Base-by-base conservation (phyloP, 2,329 filamentous ascomycete genomes). In the Cercospora citrullina region DNA sequence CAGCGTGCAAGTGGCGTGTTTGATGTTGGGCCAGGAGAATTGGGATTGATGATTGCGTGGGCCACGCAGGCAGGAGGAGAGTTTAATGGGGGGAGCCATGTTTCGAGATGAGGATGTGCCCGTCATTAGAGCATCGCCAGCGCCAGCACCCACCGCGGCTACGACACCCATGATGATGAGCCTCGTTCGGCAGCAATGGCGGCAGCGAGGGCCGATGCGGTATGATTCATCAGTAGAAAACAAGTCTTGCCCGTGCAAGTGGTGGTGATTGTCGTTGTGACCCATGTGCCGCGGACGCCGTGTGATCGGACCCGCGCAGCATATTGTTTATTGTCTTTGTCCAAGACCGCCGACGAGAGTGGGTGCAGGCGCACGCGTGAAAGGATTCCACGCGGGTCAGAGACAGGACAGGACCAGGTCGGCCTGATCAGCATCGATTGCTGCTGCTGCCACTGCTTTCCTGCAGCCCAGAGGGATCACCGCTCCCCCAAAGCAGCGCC, bases 41-140 rank as follows among this genome's bases (percentile, higher is more conserved):
- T 58, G 31, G 18, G 28, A 36, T 59, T 23, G 55, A 31, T n/a
- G 16, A 59, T 3, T 21, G 55, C 26, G 28, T n/a, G 28, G 55
- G 55, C 55, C 55, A 57, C 53, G 53, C 53, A 28, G 53, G 53
- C 28, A 28, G 55, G 31, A 23, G 55, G 55, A 59, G 55, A 59
- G 55, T 59, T 59, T 59, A 16, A 59, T 59, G 55, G 55, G 55
- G 31, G 31, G 55, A 33, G 28, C 55, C 55, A 33, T 59, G 55
- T 59, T 59, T 59, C 55, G 55, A 59, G 55, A 59, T 59, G 55
- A 36, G 55, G 18, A 59, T 36, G 55, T 18, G 55, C 28, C 55
- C 55, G 55, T 36, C 16, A 59, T 59, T 16, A 59, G 28, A 59
- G 55, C 55, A 36, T 23, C 18, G 10, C 42, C 42, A 48, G 21